Evolutionary conservation across 352 stramenopile genomes (phyloP).

Genomic region (Pythium biforme): DNA sequence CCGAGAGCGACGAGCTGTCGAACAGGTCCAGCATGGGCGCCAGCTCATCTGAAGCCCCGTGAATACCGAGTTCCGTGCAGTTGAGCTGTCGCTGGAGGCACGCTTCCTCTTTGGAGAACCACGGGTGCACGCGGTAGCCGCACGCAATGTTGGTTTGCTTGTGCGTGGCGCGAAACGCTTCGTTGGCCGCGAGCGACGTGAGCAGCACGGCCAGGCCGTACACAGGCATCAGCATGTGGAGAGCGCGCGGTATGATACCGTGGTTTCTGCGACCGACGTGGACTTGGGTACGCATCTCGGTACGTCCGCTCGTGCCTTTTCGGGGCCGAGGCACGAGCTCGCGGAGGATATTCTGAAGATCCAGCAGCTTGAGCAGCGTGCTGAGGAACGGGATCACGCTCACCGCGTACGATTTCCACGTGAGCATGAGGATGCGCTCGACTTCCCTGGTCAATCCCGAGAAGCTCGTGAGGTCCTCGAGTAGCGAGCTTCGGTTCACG

Average conservation of each 20-base stretch:
- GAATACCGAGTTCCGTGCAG: neutral
- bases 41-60: neutral
- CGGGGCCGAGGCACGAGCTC: neutral
- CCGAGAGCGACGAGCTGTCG: neutral
- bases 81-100: slow-evolving; percentile 9
- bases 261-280: neutral
- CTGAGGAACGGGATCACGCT: slow-evolving; percentile 22
- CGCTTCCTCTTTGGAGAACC: slow-evolving; percentile 17
- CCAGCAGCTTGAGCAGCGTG: slow-evolving; percentile 6
- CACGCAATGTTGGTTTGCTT: neutral
- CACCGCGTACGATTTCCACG: neutral
- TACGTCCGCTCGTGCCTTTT: neutral
- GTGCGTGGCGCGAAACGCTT: neutral
- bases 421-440: slow-evolving; percentile 14
- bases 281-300: neutral
- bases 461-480: neutral
- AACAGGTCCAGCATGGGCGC: neutral
- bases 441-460: neutral
- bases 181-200: neutral
- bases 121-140: slow-evolving; percentile 15
- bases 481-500: neutral
- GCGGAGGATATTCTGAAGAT: slow-evolving; percentile 4
- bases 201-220: slow-evolving; percentile 5
- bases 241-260: neutral
- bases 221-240: neutral